Evolutionary conservation across 176 grass and related monocot genomes (phyloP).

Genomic region (Ampelocalamus luodianensis): DNA sequence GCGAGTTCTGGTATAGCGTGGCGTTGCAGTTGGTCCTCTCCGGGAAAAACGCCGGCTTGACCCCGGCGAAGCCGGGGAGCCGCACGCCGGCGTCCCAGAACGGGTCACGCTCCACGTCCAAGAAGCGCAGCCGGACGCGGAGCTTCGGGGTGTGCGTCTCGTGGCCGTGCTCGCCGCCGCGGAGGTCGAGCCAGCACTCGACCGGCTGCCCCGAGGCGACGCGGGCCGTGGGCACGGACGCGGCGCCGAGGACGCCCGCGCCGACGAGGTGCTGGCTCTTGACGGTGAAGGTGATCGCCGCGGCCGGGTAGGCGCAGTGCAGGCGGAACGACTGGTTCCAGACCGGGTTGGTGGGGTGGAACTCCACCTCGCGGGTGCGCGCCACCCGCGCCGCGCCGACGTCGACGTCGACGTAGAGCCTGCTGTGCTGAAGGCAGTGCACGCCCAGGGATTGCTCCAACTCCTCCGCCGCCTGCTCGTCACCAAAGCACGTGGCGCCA

Average conservation of each 20-base stretch:
- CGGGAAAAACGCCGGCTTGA: constrained; percentile 62
- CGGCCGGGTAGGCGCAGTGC: constrained; percentile 66
- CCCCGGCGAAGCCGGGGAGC: constrained; percentile 42
- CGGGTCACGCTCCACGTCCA: constrained; percentile 51
- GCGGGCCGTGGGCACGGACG: constrained; percentile 42
- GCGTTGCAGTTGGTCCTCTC: constrained; percentile 59
- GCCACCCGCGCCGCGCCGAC: constrained; percentile 73
- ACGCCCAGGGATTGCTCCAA: constrained; percentile 56
- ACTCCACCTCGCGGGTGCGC: constrained; percentile 71
- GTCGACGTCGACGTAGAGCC: constrained; percentile 71
- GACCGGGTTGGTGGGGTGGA: constrained; percentile 51
- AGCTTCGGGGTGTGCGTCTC: constrained; percentile 53
- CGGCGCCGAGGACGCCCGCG: constrained; percentile 57
- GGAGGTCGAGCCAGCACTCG: constrained; percentile 57
- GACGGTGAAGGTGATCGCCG: constrained; percentile 56
- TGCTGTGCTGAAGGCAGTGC: constrained; percentile 48
- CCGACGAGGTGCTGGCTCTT: constrained; percentile 66
- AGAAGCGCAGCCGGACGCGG: constrained; percentile 50
- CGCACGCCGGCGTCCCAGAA: constrained; percentile 62
- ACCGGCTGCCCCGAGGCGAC: constrained; percentile 47
- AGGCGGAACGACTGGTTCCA: constrained; percentile 94
- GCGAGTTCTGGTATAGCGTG: constrained; percentile 81
- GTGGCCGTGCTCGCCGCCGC: constrained; percentile 55
- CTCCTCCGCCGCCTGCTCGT: constrained; percentile 54
- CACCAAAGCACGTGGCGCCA: background rate